Percentiles rank a stretch among this genome's conserved stretches.
Conservation (phyloP, 2,329 filamentous ascomycete genomes). For the Penicillium paneum region DNA sequence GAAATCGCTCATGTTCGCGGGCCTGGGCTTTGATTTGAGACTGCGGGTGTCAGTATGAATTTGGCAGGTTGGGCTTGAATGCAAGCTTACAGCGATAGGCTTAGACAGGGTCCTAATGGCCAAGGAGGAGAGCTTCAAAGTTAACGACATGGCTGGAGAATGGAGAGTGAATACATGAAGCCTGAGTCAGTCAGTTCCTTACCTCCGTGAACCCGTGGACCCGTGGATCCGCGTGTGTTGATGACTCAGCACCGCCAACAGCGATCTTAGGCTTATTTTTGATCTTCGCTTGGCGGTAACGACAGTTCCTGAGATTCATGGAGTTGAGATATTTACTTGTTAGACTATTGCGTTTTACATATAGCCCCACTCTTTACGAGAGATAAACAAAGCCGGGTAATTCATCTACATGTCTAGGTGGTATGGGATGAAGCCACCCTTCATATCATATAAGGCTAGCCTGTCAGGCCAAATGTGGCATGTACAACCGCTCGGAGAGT, state of each 20-base stretch:
- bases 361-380: too few relatives aligned
- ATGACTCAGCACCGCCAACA: neutral
- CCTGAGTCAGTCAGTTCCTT: constrained; percentile 17
- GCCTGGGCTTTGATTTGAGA: constrained; percentile 67
- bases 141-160: constrained; percentile 57
- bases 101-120: constrained; percentile 65
- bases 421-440: too few relatives aligned
- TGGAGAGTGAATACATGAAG: neutral
- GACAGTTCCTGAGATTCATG: neutral
- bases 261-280: neutral
- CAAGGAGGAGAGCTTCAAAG: constrained; percentile 64
- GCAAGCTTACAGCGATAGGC: constrained; percentile 59
- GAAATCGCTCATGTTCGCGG: constrained; percentile 65
- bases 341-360: too few relatives aligned
- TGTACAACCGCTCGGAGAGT: neutral
- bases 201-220: neutral
- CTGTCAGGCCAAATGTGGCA: neutral
- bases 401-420: too few relatives aligned
- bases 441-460: neutral
- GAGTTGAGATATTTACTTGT: too few relatives aligned
- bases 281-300: neutral
- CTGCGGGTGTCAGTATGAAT: constrained; percentile 41
- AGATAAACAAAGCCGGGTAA: neutral
- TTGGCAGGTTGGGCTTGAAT: neutral
- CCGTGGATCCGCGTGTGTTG: neutral